Base-by-base conservation (phyloP, 2,329 filamentous ascomycete species). In the Xylariales sp. region DNA sequence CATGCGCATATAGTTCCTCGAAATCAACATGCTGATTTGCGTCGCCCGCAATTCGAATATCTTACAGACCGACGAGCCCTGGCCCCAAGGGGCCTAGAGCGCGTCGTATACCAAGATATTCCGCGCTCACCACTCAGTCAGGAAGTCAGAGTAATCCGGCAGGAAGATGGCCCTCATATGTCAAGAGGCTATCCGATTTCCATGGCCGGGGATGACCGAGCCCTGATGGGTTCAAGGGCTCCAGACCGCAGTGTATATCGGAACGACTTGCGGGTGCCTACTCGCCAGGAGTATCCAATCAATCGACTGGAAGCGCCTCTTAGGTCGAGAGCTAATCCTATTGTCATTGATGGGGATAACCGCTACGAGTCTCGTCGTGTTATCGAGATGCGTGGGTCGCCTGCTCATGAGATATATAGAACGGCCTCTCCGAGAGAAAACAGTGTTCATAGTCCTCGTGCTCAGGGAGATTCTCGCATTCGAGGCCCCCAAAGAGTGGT, bases 261-360 rank as follows among this genome's bases (percentile, higher is more conserved):
- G 23, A 62, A 34, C 56, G 53, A 39, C 55, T 12, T 36, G 10
- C 57, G 50, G 14, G 45, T 43, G 39, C 46, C 41, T 39, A 28
- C 55, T 30, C 52, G 52, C 50, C 54, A 53, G 28, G 68, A 62
- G 14, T 60, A 65, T 63, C 34, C 65, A 7, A 64, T 54, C 23
- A 69, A 75, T 49, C 55, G 60, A 30, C 36, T 57, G 69, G 65
- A 68, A 53, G 70, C 69, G 41, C 61, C 69, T 68, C 45, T 54
- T 72, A 75, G 75, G 53, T 70, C 67, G 36, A 74, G 71, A 57
- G 70, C 70, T 53, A 61, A 75, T 62, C 75, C 74, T 8, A 69
- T 75, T 53, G 30, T 74, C 43, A 58, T 75, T 53, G 69, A 71
- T 64, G 69, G 72, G 53, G 67, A 72, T 23, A 23, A n/a, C 18